Conservation (phyloP, 2,329 filamentous ascomycete genomes). For the Penicillium sp. region DNA sequence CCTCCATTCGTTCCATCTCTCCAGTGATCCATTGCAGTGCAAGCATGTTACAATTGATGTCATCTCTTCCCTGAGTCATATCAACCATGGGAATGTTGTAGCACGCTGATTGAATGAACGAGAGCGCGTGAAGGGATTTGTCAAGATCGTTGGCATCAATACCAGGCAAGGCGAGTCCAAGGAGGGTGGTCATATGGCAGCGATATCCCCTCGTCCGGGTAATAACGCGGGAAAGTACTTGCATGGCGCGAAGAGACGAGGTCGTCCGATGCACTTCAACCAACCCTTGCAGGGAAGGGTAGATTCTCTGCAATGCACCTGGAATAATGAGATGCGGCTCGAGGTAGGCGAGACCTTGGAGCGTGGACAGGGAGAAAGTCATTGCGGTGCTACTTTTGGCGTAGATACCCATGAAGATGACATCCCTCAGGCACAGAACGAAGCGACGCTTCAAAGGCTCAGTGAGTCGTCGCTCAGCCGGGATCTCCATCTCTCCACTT, state of each 20-base stretch:
- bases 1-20: conserved; percentile 92
- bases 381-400: conserved; percentile 92
- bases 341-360: conserved; percentile 86
- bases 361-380: conserved; percentile 84
- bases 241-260: conserved; percentile 86
- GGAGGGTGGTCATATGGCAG: conserved; percentile 89
- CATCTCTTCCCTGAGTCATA: conserved; percentile 67
- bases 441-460: conserved; percentile 83
- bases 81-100: conserved; percentile 95
- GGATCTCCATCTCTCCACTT: conserved; percentile 86
- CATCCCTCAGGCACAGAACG: conserved; percentile 83
- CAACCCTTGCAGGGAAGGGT: conserved; percentile 92
- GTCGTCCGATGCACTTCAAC: conserved; percentile 97
- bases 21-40: conserved; percentile 92
- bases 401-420: conserved; percentile 98
- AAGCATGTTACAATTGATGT: conserved; percentile 71
- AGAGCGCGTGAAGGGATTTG: conserved; percentile 91
- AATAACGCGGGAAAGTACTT: conserved; percentile 90
- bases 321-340: conserved; percentile 91
- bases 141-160: conserved; percentile 97
- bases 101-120: conserved; percentile 92
- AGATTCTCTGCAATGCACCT: conserved; percentile 91
- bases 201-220: conserved; percentile 92
- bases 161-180: conserved; percentile 90
- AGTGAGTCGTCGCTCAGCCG: conserved; percentile 75